Base-by-base conservation (phyloP, 371 early-diverging fungal species). In the Mortierella sp. region DNA sequence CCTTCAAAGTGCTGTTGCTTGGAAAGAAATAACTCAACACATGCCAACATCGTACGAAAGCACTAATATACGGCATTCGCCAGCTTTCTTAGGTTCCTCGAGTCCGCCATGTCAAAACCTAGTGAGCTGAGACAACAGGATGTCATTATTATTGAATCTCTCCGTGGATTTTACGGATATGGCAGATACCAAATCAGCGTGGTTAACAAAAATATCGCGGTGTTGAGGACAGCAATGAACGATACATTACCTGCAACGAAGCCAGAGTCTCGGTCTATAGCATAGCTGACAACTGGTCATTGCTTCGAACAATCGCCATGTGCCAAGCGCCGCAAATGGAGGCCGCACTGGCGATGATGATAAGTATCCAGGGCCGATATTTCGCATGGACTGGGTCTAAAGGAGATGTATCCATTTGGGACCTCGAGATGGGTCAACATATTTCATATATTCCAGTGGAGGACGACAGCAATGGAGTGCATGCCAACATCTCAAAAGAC, bases 361-460 rank as follows among this genome's bases (percentile, higher is more conserved):
- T 11, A n/a, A 51, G 60, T 27, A 12, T 60, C 6, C 44, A 43
- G 9, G 51, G 52, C 14, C 26, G 24, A 6, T 60, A 44, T n/a
- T 51, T 60, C 23, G 52, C 60, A 21, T 60, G 60, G 60, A 60
- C 60, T 2, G 60, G 60, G n/a, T 39, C 11, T 2, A 52, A 34
- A 15, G 50, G 41, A 21, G 52, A 43, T 4, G 46, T 51, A 4
- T 60, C 60, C 11, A 44, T 60, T 24, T 51, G 51, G 51, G 46
- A 60, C 32, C 0, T 60, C 43, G 52, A 28, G 12, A 28, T 17
- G 17, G 19, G 26, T 8, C 28, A 30, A 8, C 43, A 51, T 12
- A 24, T 44, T 3, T 51, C 52, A 4, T 43, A 51, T 14, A 41
- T 60, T 15, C 19, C 21, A 6, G 31, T 51, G 2, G 43, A 23